Conservation (phyloP, 768 basidiomycete species). For the Russula dissimulans region DNA sequence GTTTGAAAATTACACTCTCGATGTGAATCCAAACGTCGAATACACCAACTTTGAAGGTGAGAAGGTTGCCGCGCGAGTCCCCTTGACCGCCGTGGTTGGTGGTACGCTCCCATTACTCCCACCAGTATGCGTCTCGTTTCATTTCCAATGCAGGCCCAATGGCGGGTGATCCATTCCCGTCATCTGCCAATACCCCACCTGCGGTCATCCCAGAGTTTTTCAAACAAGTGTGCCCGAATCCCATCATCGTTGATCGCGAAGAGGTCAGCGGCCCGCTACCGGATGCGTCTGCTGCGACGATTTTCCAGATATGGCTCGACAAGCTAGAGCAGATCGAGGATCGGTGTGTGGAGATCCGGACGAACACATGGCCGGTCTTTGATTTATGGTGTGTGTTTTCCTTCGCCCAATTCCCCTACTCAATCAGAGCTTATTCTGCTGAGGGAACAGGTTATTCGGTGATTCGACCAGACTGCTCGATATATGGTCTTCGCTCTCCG, state of each 20-base stretch:
- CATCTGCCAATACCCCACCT: constrained; percentile 27
- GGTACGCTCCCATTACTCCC: constrained; percentile 27
- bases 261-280: constrained; percentile 26
- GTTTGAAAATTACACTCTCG: constrained; percentile 53
- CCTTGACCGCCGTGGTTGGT: constrained; percentile 42
- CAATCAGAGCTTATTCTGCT: not conserved
- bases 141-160: constrained; percentile 28
- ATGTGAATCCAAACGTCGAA: constrained; percentile 29
- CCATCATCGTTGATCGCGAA: constrained; percentile 26
- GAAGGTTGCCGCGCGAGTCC: constrained; percentile 43
- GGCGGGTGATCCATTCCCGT: constrained; percentile 33
- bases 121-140: not conserved
- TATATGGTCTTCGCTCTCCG: constrained; percentile 28
- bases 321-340: constrained; percentile 29
- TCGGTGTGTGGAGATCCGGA: constrained; percentile 33
- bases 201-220: constrained; percentile 33
- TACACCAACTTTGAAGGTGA: constrained; percentile 38
- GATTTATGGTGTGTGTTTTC: constrained; percentile 30
- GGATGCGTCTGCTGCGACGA: constrained; percentile 22
- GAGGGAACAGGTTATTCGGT: constrained; percentile 27
- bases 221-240: constrained; percentile 32
- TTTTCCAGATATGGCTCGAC: constrained; percentile 34
- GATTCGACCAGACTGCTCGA: constrained; percentile 26
- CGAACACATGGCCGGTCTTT: constrained; percentile 27
- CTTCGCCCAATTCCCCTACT: not conserved